Evolutionary conservation across 2,329 filamentous ascomycete genomes (phyloP), one percentile per base, ranked within the genome.

Genomic region (Colletotrichum sp.): DNA sequence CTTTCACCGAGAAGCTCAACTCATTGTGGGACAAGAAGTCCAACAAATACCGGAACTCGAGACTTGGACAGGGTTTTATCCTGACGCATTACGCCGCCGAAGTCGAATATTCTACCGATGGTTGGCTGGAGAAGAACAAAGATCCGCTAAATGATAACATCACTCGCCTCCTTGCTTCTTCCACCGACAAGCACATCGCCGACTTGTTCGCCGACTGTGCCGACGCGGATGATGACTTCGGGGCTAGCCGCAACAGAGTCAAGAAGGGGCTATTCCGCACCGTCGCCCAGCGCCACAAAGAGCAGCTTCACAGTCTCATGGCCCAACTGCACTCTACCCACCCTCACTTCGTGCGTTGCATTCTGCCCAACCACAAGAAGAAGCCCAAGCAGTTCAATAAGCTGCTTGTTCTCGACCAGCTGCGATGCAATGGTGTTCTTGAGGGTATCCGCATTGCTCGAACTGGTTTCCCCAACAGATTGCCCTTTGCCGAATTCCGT

Each of bases 51-150:
- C 93, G 95, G 64, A 91, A 95, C 8, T 97, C 96, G 21, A 91
- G 97, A 18, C 90, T 98, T 16, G 94, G 92, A 1, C 95, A 98
- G 80, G 97, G 97, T 16, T 99, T 99, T 80, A 93, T 98, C 78
- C 91, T 99, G 24, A 99, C 97, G 0, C 97, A 99, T 81, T 99
- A 99, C 80, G 97, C 97, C 29, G 96, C 97, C 31, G 97, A 98
- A 83, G 97, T 99, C 4, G 97, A 99, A 83, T 99, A 99, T 82
- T 95, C 93, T 1, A 99, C 97, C 0, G 92, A 96, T 70, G 94
- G 94, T 72, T 99, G 97, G 97, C 86, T 99, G 38, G 96, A 98
- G 83, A 99, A 98, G 89, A 99, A 99, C 87, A 99, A 99, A 83
- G 97, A 99, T 80, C 97, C 97, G 2, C 84, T 99, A 59, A 98